Evolutionary conservation across 805 yeast genomes (phyloP).

Genomic region (Jamesozyma lodderae): DNA sequence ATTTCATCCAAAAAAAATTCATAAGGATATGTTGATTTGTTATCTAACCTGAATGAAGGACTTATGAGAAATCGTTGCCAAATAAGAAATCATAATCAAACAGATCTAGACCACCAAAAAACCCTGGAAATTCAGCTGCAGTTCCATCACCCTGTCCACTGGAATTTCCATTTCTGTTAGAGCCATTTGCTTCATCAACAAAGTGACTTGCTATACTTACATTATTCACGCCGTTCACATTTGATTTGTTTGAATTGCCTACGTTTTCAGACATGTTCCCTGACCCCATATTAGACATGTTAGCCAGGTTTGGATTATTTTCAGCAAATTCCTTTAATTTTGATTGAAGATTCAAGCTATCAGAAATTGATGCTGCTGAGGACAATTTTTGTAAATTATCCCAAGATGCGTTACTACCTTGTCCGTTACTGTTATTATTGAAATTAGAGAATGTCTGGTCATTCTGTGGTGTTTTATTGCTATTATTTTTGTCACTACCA

Average conservation of each 20-base stretch:
- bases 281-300: background rate
- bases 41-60: background rate
- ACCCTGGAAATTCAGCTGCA: conserved; percentile 12
- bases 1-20: background rate
- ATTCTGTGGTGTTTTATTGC: too few species aligned
- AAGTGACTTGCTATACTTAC: too few species aligned
- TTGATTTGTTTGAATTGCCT: background rate
- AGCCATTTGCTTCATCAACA: background rate
- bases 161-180: background rate
- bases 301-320: background rate
- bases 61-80: conserved; percentile 16
- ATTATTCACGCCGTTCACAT: background rate
- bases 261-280: background rate
- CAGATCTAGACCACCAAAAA: conserved; percentile 24
- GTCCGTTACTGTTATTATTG: background rate
- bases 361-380: conserved; percentile 13
- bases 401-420: conserved; percentile 3
- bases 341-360: conserved; percentile 8
- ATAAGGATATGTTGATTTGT: too few species aligned
- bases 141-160: background rate
- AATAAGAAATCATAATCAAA: conserved; percentile 27
- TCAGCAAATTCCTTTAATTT: background rate
- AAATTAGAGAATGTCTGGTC: too few species aligned
- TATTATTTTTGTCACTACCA: background rate
- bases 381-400: conserved; percentile 14